Evolutionary conservation across 2,329 filamentous ascomycete genomes (phyloP).

Genomic region (Incumbomyces lentus): DNA sequence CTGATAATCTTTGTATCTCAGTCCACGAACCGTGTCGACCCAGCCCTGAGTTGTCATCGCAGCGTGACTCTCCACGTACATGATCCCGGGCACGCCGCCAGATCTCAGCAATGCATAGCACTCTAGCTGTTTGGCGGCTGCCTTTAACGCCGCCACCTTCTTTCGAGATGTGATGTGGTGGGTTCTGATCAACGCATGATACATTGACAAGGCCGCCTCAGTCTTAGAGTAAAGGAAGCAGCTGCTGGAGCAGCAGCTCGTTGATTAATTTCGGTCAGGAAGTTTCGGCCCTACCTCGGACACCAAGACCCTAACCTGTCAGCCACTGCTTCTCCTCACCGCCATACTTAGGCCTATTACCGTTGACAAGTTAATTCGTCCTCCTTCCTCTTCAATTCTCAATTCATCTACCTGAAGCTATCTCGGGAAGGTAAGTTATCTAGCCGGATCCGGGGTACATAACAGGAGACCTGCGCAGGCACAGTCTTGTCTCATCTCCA

Average conservation of each 20-base stretch:
- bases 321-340: too few species aligned
- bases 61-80: constrained; percentile 60
- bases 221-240: too few species aligned
- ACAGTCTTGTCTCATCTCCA: background rate
- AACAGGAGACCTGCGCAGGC: background rate
- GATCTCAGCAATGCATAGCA: constrained; percentile 57
- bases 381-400: too few species aligned
- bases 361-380: too few species aligned
- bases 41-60: constrained; percentile 48
- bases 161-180: constrained; percentile 75
- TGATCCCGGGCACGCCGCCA: constrained; percentile 62
- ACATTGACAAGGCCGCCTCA: constrained; percentile 19
- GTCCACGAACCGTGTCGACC: constrained; percentile 52
- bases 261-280: too few species aligned
- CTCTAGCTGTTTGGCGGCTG: constrained; percentile 48
- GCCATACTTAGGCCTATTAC: too few species aligned
- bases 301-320: too few species aligned
- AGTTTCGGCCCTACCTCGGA: too few species aligned
- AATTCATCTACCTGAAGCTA: too few species aligned
- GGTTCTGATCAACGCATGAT: constrained; percentile 59
- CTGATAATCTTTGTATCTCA: constrained; percentile 65
- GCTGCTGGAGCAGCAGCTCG: too few species aligned
- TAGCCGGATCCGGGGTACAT: too few species aligned
- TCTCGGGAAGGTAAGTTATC: too few species aligned
- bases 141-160: constrained; percentile 57